Evolutionary conservation across 768 basidiomycete genomes (phyloP), one percentile per base, ranked within the genome.

Genomic region (Trametes cingulata): DNA sequence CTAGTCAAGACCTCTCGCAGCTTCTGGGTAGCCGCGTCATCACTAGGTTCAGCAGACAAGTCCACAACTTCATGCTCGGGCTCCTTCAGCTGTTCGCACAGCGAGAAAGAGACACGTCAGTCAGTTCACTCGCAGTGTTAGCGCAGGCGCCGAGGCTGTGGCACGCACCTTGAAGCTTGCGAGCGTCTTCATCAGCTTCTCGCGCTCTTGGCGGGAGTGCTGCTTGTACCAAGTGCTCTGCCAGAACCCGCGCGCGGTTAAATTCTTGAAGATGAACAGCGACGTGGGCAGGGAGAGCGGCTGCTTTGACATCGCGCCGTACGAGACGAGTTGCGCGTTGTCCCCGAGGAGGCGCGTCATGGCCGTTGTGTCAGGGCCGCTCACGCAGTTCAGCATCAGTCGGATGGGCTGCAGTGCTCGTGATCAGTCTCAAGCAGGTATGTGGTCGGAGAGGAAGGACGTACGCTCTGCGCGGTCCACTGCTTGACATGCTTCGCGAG

Each of bases 291-390:
- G 70, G 1, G 85, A 81, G 17, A 95, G 72, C 0, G 93, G 91
- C 52, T 87, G 80, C 69, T 89, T 93, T 1, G 93, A 89, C 93
- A 95, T 95, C 6, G 90, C 92, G 27, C 93, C 93, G 55, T 95
- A 95, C 0, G 93, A 91, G 8, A 94, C 86, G 13, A 94, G 79
- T 63, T 90, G 88, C 2, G 87, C 85, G 64, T 88, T 76, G 42
- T 78, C 73, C 24, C 86, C 87, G 0, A 95, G 76, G 8, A 89
- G 74, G 50, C 84, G 80, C 1, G 82, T 78, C 90, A 94, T 91
- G 7, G 77, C 65, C 0, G 83, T 83, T 0, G 91, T 91, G 43
- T 85, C 78, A 50, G 80, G 79, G 0, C 93, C 92, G 27, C 90
- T 73, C 7, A 86, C 79, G 62, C 85, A 85, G 64, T 86, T 86